Evolutionary conservation across 2,329 filamentous ascomycete genomes (phyloP), one percentile per base, ranked within the genome.

Genomic region (Cercospora brassicicola): DNA sequence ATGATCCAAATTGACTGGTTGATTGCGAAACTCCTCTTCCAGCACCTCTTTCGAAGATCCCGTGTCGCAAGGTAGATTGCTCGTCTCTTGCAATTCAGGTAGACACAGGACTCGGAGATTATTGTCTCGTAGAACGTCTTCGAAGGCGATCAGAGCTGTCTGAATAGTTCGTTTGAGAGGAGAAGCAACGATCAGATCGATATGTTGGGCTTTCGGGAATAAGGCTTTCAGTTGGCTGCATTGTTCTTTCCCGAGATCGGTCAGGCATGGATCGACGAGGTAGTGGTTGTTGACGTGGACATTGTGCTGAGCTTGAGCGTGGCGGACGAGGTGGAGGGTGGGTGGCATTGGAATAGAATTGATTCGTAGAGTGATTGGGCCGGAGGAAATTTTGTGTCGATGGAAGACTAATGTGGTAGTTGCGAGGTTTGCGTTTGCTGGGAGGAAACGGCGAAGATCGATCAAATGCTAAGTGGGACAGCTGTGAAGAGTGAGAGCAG

Each of bases 81-180:
- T 90, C 0, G 92, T 89, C 79, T 97, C 94, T 80, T 97, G 94
- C 4, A 92, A 81, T 70, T 91, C 88, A 0, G 92, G 92, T 11
- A 95, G 81, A 1, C 89, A 88, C 28, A 90, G 80, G 62, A 96
- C 78, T 53, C 82, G 85, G 65, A 85, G 77, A 3, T 82, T 81
- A 64, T 81, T 80, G 31, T 62, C 39, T 23, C 83, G 75, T 62
- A 87, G 83, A 0, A 82, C 83, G 0, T 87, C 82, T 18, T 84
- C 85, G 78, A 96, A 96, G 56, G 87, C 86, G 64, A 88, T 81
- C 31, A 93, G 84, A 36, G 90, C 89, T 2, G 93, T 97, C 80
- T 92, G 88, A 56, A 97, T 84, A 1, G 93, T 96, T 69, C 93
- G 88, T 61, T 90, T 89, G 72, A 96, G 85, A 5, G 93, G 93